Evolutionary conservation across 1,284 basidiomycete genomes (phyloP).

Genomic region (Lignosus rhinocerotis): DNA sequence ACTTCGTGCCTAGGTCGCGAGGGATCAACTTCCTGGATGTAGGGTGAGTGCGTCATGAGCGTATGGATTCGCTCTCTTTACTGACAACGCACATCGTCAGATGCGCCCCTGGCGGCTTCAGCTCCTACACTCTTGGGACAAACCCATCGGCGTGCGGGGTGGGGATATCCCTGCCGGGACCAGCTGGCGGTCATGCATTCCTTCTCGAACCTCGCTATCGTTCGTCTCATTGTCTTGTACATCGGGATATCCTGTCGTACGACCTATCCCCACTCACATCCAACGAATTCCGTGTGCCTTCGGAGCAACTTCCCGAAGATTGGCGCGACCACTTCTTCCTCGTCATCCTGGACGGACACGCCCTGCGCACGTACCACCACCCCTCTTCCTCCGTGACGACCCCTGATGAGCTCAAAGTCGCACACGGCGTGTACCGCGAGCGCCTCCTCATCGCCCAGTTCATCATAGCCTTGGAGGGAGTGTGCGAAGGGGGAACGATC

Average conservation of each 20-base stretch:
- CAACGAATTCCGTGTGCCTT: slow-evolving; percentile 1
- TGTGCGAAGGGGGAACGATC: slow-evolving; percentile 32
- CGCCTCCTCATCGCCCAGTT: slow-evolving; percentile 35
- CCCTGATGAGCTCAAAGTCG: slow-evolving; percentile 1
- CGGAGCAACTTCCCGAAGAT: slow-evolving; percentile 4
- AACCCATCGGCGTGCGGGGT: slow-evolving; percentile 30
- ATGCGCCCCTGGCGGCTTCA: slow-evolving; percentile 38
- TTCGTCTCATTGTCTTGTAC: slow-evolving; percentile 26
- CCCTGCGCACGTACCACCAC: slow-evolving; percentile 29
- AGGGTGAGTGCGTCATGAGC: slow-evolving; percentile 12
- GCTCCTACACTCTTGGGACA: slow-evolving; percentile 32
- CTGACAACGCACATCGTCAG: slow-evolving; percentile 15
- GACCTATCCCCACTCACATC: slow-evolving; percentile 16
- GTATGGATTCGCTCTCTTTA: not conserved
- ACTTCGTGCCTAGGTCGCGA: slow-evolving; percentile 6
- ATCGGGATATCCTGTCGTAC: slow-evolving; percentile 30
- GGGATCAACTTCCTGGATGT: slow-evolving; percentile 24
- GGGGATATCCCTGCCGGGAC: slow-evolving; percentile 31
- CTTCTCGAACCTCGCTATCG: slow-evolving; percentile 25
- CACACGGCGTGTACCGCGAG: slow-evolving; percentile 19
- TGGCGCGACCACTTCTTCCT: slow-evolving; percentile 28
- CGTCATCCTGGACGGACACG: slow-evolving; percentile 37
- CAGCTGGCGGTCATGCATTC: slow-evolving; percentile 30
- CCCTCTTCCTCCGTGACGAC: not conserved
- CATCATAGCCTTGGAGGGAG: slow-evolving; percentile 32